A percentile compares a stretch with the other conserved stretches of the same genome.
Evolutionary conservation across 2,329 filamentous ascomycete genomes (phyloP).

Genomic region (Nigrospora sphaerica): DNA sequence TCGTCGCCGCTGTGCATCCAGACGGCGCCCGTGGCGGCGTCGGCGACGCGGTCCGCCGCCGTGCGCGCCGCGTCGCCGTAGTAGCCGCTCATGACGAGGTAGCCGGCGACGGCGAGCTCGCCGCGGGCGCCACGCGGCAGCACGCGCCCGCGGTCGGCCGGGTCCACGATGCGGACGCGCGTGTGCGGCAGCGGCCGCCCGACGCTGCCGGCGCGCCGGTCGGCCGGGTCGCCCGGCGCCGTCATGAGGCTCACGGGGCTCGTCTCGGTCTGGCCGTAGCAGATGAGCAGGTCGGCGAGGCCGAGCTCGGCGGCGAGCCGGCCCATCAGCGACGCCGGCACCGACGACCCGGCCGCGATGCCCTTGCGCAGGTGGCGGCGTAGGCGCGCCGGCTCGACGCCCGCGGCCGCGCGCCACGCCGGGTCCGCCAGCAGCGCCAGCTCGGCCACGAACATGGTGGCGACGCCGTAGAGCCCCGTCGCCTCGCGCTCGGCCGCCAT

Average conservation of each 20-base stretch:
- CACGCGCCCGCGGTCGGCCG: constrained; percentile 48
- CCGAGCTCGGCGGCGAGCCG: constrained; percentile 68
- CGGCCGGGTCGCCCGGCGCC: constrained; percentile 63
- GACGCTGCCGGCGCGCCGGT: constrained; percentile 67
- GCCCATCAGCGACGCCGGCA: constrained; percentile 76
- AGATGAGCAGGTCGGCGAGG: constrained; percentile 78
- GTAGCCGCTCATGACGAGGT: constrained; percentile 87
- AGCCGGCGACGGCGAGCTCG: constrained; percentile 78
- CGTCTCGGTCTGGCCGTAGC: constrained; percentile 96
- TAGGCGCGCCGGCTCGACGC: constrained; percentile 14
- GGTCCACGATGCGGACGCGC: constrained; percentile 65
- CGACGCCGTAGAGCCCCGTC: constrained; percentile 75
- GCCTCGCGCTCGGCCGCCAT: constrained; percentile 47
- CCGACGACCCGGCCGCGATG: constrained; percentile 81
- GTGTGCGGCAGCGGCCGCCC: constrained; percentile 83
- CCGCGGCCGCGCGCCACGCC: constrained; percentile 17
- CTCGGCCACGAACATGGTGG: constrained; percentile 90
- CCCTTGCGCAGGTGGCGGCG: constrained; percentile 63
- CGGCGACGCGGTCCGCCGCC: constrained; percentile 49
- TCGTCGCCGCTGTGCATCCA: constrained; percentile 97
- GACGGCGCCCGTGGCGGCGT: constrained; percentile 45
- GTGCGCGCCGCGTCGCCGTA: constrained; percentile 70
- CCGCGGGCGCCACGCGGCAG: constrained; percentile 62
- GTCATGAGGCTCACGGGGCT: constrained; percentile 77
- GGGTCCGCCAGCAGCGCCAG: constrained; percentile 63